Conservation (phyloP, 1,284 basidiomycete species). For the Ustilago shanxiensis region DNA sequence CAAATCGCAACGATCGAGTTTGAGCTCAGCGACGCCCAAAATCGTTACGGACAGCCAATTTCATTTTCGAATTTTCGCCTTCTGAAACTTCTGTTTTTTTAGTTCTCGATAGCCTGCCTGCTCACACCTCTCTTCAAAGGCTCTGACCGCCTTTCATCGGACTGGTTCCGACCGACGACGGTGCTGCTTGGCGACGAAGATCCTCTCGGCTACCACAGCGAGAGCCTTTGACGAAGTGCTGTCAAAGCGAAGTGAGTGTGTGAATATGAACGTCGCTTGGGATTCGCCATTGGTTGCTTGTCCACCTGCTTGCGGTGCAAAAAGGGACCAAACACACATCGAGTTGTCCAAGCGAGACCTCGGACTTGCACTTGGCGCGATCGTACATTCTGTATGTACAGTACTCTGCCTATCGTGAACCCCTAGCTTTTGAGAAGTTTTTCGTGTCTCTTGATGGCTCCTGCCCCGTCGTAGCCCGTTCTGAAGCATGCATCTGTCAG, state of each 20-base stretch:
- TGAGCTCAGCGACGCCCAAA: not conserved
- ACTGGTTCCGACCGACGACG: not conserved
- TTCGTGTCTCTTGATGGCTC: not conserved
- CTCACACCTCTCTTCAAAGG: not conserved
- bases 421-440: no score
- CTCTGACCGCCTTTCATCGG: not conserved
- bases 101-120: not conserved
- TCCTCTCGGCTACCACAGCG: not conserved
- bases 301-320: not conserved
- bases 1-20: not conserved
- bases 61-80: not conserved
- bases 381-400: no score
- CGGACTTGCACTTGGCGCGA: conserved; percentile 6
- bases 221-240: not conserved
- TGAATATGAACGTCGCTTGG: no score
- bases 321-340: not conserved
- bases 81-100: not conserved
- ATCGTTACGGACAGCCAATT: not conserved
- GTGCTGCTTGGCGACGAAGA: not conserved
- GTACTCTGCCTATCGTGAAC: no score
- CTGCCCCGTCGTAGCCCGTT: not conserved
- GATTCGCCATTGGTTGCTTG: no score
- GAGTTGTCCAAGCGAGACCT: conserved; percentile 23
- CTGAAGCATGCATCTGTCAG: not conserved
- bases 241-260: no score